Percentiles rank a stretch among this genome's conserved stretches.
Evolutionary conservation across 768 basidiomycete species (phyloP).

Genomic region (Mycena vitilis): DNA sequence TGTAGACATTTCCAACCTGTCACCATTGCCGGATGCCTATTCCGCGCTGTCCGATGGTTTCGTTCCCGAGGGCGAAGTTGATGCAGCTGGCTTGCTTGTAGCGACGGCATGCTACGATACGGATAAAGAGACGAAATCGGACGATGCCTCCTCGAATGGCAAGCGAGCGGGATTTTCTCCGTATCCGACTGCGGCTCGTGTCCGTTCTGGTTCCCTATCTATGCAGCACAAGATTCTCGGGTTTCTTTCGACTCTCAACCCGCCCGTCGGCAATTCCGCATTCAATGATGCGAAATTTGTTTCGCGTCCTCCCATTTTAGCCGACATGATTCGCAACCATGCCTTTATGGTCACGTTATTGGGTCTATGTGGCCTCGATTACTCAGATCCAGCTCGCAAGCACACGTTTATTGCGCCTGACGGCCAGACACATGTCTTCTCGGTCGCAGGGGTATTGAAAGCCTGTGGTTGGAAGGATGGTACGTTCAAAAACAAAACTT

Average conservation of each 20-base stretch:
- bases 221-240: neutral
- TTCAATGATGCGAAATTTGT: neutral
- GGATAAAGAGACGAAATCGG: no score
- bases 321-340: neutral
- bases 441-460: neutral
- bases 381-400: neutral
- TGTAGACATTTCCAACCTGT: no score
- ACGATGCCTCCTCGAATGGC: no score
- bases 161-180: neutral
- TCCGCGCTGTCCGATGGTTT: no score
- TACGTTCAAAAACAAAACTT: conserved; percentile 1
- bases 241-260: neutral
- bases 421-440: neutral
- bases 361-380: neutral
- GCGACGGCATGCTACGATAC: no score
- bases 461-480: conserved; percentile 1
- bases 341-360: neutral
- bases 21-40: no score
- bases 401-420: neutral
- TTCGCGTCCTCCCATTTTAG: neutral
- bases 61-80: no score
- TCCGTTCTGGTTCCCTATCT: neutral
- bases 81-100: no score
- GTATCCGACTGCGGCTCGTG: neutral
- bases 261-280: conserved; percentile 3